Percentiles rank a stretch among this genome's conserved stretches.
Evolutionary conservation across 176 grass and related monocot species (phyloP).

Genomic region (Carex parvula): DNA sequence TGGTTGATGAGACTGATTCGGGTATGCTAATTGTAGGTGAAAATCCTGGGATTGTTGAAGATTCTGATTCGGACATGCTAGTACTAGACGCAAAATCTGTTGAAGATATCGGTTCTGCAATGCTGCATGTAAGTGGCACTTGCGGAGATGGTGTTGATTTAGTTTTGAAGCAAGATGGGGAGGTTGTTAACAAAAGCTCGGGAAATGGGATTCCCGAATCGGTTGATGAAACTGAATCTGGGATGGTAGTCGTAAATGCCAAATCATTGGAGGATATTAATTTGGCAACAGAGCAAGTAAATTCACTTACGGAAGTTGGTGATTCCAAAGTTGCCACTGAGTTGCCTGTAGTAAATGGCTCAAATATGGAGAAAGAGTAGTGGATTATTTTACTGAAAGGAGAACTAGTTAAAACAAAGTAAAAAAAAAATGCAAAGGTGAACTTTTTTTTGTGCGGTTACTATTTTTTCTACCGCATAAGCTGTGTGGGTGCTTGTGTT

Average conservation of each 20-base stretch:
- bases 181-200: slow-evolving; percentile 12
- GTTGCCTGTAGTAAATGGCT: slow-evolving; percentile 17
- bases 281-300: slow-evolving; percentile 3
- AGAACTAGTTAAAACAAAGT: slow-evolving; percentile 1
- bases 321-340: not conserved
- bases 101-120: slow-evolving; percentile 44
- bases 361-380: not conserved
- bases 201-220: not conserved
- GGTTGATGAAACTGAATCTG: not conserved
- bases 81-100: slow-evolving; percentile 67
- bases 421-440: not conserved
- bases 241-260: not conserved
- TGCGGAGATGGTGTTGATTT: slow-evolving; percentile 11
- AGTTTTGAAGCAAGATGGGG: slow-evolving; percentile 27
- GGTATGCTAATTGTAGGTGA: slow-evolving; percentile 37
- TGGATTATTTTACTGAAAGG: slow-evolving; percentile 6
- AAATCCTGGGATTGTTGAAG: slow-evolving; percentile 1
- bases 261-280: slow-evolving; percentile 13
- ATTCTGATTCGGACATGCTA: slow-evolving; percentile 28
- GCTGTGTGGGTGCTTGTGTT: slow-evolving; percentile 40
- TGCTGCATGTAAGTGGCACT: slow-evolving; percentile 33
- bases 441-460: slow-evolving; percentile 33
- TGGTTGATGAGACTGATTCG: slow-evolving; percentile 22
- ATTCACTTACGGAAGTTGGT: not conserved
- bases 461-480: slow-evolving; percentile 27